These are phyloP conservation scores for Coniochaeta sp. DNA, from an alignment of 2,329 filamentous ascomycete genomes.

Conservation along the genomic window DNA sequence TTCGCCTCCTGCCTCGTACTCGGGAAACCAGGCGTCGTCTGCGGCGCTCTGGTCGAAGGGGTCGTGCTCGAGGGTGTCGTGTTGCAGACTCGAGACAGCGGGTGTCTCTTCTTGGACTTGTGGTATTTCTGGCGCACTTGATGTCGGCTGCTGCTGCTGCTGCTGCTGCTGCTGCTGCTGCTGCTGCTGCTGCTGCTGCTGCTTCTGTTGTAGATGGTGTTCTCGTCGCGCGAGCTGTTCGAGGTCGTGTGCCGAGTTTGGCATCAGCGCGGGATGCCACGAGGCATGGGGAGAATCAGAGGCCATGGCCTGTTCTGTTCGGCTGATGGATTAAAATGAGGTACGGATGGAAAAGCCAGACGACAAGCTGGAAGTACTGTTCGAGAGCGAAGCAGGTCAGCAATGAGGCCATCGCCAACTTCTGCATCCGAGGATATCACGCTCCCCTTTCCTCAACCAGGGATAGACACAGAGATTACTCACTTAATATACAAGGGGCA, in stretches of 20 bases:
- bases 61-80: slow-evolving; percentile 4
- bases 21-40: slow-evolving; percentile 21
- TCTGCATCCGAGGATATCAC: no score
- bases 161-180: no score
- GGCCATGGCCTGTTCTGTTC: slow-evolving; percentile 16
- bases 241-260: slow-evolving; percentile 26
- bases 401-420: neutral
- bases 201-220: neutral
- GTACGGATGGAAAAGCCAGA: neutral
- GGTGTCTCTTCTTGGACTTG: neutral
- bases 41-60: slow-evolving; percentile 8
- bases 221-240: slow-evolving; percentile 2
- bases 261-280: slow-evolving; percentile 47
- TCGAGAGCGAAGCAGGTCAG: neutral
- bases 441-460: neutral
- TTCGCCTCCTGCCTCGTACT: slow-evolving; percentile 19
- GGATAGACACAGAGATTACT: neutral
- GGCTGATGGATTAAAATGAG: neutral
- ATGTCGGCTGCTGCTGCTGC: no score
- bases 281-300: slow-evolving; percentile 33
- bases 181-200: no score
- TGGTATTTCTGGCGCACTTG: no score
- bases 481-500: neutral
- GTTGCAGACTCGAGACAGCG: neutral
- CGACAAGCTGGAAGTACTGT: neutral